Base-by-base conservation (phyloP, 1,284 basidiomycete species). In the Vanrija sp. region DNA sequence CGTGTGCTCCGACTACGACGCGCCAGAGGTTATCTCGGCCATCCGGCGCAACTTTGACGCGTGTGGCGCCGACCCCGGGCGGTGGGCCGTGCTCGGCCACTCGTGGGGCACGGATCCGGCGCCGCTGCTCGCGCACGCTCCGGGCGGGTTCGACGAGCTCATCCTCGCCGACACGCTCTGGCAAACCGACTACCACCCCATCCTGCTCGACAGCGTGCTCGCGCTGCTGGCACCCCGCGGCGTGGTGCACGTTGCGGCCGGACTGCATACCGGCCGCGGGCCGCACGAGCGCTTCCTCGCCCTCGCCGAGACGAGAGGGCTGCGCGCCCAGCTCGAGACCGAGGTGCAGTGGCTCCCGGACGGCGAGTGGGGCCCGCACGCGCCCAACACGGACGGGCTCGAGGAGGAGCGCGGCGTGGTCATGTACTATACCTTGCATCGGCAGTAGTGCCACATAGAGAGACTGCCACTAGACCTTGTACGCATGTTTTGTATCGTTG, bases 321-420 rank as follows among this genome's bases (percentile, higher is more conserved):
- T 63, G 3, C 29, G 39, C 34, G 58, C 72, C 0, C 40, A 29
- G 10, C 39, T 55, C 9, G 26, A 54, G 16, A 29, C 48, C 14
- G 68, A 72, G 47, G 67, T 71, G 16, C 46, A 59, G 21, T 73
- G 72, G 68, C 55, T 52, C 18, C 50, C 46, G 1, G 63, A 57
- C 6, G 69, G 71, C 14, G 63, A 58, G 18, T 74, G 73, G 69
- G 66, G 65, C 34, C 55, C 45, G 19, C 58, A 68, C 46, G 43
- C 34, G 2, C 55, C 25, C 6, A 38, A 38, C 14, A 43, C 10
- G 0, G 23, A 49, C 10, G 49, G 49, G 4, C 52, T 61, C 25
- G 68, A 66, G 28, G 74, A 74, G 57, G 73, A 73, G 53, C 56
- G 73, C 26, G 74, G 74, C 3, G 70, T 74, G 6, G 72, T 76